Evolutionary conservation across 441 rosid species (phyloP), one percentile per base, ranked within the genome.

Genomic region (Raphanus hybrid): DNA sequence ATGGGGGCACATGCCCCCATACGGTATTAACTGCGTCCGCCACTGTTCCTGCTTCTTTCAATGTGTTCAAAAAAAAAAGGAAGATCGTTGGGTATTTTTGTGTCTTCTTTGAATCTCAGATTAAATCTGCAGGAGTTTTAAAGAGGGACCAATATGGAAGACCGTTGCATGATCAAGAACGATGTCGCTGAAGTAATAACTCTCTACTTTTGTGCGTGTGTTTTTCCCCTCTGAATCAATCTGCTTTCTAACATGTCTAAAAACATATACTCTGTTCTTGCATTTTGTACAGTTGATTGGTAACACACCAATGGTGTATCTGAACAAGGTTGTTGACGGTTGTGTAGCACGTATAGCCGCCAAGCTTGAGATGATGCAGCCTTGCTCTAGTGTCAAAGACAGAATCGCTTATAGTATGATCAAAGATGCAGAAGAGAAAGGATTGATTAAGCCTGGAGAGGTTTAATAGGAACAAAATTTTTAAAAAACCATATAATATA

Each of bases 351-450:
- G 85, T 8, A 80, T 92, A 6, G 94, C 93, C n/a, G 96, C 92
- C 0, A 92, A 91, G 87, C 87, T 92, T 14, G 97, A 92, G 78
- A 75, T 61, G 29, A 87, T 88, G 89, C 85, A 86, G 81, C 97
- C 97, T 52, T 83, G 85, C 58, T 87, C 83, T 55, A 89, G 96
- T 62, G 82, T 87, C 29, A 91, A 92, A 85, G 97, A 92, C 67
- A 88, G 98, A 79, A 87, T 87, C 15, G 92, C 89, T 0, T 75
- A 82, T 76, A 87, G 91, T 69, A 93, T 90, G 97, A 93, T 91
- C 75, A 84, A 88, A 85, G 91, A 87, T 81, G 98, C 97, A 14
- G 93, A 90, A 83, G 92, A 88, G 3, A 89, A 83, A 80, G 93
- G 98, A 62, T 75, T 91, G 77, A 93, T 93, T 39, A 87, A 87